Conservation (phyloP, 495 filamentous ascomycete species). For the Collariella sp. region DNA sequence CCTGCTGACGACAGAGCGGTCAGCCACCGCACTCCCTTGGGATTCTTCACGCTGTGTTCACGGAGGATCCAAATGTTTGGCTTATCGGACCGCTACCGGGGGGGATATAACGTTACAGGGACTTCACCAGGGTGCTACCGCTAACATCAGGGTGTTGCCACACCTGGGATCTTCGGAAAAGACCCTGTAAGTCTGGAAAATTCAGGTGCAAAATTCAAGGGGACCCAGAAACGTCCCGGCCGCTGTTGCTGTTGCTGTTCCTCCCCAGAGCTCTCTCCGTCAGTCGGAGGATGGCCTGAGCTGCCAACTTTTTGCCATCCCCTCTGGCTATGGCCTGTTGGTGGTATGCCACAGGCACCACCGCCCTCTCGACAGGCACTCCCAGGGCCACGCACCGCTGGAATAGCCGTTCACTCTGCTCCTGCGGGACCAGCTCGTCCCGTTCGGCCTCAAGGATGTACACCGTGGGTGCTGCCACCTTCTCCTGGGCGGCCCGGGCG, state of each 20-base stretch:
- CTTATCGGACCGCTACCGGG: constrained; percentile 7
- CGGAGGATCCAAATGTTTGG: background rate
- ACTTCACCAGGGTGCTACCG: background rate
- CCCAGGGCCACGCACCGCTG: constrained; percentile 34
- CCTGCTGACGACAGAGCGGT: background rate
- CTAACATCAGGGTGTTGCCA: constrained; percentile 2
- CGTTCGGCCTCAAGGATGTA: constrained; percentile 54
- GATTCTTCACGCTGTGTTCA: background rate
- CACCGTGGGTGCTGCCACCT: constrained; percentile 29
- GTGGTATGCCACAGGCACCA: constrained; percentile 35
- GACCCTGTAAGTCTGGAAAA: background rate
- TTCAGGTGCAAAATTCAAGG: background rate
- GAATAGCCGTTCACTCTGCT: constrained; percentile 45
- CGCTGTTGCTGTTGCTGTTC: too few species aligned
- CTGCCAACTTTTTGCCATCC: constrained; percentile 35
- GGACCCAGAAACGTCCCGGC: too few species aligned
- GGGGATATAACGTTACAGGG: constrained; percentile 14
- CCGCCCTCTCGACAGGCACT: constrained; percentile 30
- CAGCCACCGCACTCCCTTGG: background rate
- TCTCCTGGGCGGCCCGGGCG: constrained; percentile 17
- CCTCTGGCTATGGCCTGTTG: constrained; percentile 38
- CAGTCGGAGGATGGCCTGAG: constrained; percentile 25
- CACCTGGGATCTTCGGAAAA: background rate
- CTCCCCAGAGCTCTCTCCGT: constrained; percentile 13
- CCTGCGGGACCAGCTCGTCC: constrained; percentile 60